These are phyloP conservation scores for Didymella exigua DNA, from an alignment of 2,329 filamentous ascomycete genomes.

Conservation along the genomic window DNA sequence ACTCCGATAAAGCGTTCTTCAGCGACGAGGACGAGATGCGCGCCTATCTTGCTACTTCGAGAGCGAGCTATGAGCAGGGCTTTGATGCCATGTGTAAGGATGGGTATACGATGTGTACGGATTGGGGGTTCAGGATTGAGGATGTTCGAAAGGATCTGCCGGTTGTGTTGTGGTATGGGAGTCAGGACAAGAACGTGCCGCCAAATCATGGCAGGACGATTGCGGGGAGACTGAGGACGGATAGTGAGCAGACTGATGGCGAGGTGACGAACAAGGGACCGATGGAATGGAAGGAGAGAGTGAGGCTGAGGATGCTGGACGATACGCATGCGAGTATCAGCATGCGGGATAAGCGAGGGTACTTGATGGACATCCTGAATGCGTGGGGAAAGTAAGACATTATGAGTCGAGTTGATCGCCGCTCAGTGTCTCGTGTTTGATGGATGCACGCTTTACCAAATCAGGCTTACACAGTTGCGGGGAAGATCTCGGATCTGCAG, in stretches of 20 bases:
- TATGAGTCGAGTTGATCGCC: background rate
- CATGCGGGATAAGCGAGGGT: slow-evolving; percentile 25
- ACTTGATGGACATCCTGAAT: slow-evolving; percentile 18
- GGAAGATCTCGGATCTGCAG: background rate
- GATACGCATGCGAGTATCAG: slow-evolving; percentile 43
- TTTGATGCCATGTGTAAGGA: slow-evolving; percentile 39
- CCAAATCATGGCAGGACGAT: slow-evolving; percentile 43
- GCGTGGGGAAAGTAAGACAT: slow-evolving; percentile 7
- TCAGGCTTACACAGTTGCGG: no score
- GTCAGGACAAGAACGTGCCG: slow-evolving; percentile 42
- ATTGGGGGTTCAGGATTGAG: slow-evolving; percentile 45
- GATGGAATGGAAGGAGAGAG: slow-evolving; percentile 23
- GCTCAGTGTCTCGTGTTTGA: background rate
- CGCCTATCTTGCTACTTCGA: slow-evolving; percentile 23
- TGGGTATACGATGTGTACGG: slow-evolving; percentile 32
- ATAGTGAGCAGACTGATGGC: background rate
- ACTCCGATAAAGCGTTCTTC: slow-evolving; percentile 33
- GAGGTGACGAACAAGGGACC: background rate
- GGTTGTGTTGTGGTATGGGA: slow-evolving; percentile 49
- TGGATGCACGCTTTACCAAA: no score
- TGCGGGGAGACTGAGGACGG: slow-evolving; percentile 32
- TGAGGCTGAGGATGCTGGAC: slow-evolving; percentile 38
- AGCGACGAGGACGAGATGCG: slow-evolving; percentile 30
- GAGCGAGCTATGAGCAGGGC: slow-evolving; percentile 41
- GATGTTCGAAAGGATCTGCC: slow-evolving; percentile 46